These are phyloP conservation scores for Cucumis cinereus DNA, from an alignment of 306 rosid species.

Conservation along the genomic window DNA sequence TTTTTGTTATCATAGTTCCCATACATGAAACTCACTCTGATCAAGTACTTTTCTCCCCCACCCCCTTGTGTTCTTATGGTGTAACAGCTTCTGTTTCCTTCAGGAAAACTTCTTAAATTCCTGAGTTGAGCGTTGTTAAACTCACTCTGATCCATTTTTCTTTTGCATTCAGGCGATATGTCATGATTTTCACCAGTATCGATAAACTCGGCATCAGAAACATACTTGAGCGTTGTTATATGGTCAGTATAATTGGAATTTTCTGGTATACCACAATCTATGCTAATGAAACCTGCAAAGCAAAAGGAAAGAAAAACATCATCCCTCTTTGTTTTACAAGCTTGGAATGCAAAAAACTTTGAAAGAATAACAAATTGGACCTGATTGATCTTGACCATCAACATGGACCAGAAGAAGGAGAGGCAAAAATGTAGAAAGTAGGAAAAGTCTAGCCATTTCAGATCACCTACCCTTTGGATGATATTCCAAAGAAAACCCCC, in stretches of 20 bases:
- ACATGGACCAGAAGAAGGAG: not conserved
- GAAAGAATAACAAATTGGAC: not conserved
- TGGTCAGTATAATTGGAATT: not conserved
- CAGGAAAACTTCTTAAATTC: slow-evolving; percentile 16
- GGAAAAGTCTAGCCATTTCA: not conserved
- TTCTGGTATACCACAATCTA: slow-evolving; percentile 12
- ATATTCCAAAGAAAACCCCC: not conserved
- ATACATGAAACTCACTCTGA: slow-evolving; percentile 17
- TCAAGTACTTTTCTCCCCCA: slow-evolving; percentile 12
- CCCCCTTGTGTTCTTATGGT: slow-evolving; percentile 3
- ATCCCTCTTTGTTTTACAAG: not conserved
- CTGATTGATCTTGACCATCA: not conserved
- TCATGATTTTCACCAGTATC: slow-evolving; percentile 1
- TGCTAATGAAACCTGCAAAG: slow-evolving; percentile 10
- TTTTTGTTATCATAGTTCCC: slow-evolving; percentile 12
- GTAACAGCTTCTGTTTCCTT: slow-evolving; percentile 15
- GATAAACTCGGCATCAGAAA: slow-evolving; percentile 6
- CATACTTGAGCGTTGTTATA: not conserved
- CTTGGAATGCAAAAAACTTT: not conserved
- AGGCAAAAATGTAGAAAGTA: not conserved
- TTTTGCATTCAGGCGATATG: not conserved
- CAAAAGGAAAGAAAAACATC: not conserved
- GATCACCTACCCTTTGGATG: not conserved
- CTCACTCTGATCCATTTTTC: too few relatives aligned
- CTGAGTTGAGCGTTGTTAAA: not conserved